These are phyloP conservation scores for Neofusicoccum cordaticola DNA, from an alignment of 2,329 filamentous ascomycete genomes.

Conservation along the genomic window DNA sequence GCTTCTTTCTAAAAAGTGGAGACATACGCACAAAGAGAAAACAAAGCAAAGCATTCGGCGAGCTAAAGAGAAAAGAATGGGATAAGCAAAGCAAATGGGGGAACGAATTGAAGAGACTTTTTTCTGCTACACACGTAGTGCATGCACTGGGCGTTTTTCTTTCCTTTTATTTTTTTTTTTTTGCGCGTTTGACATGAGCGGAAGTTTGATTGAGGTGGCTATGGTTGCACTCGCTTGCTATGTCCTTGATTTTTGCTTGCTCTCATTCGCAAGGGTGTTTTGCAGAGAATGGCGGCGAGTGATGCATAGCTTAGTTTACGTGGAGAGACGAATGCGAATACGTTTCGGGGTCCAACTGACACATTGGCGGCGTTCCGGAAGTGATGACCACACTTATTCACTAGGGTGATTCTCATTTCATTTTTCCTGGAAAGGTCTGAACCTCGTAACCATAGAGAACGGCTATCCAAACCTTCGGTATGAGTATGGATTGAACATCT, in stretches of 20 bases:
- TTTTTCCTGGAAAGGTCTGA: no score
- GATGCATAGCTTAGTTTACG: no score
- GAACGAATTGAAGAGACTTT: not conserved
- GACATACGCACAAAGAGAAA: not conserved
- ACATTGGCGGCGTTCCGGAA: no score
- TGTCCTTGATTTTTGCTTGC: not conserved
- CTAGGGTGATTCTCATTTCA: no score
- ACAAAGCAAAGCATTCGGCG: not conserved
- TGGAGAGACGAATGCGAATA: not conserved
- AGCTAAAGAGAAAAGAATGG: not conserved
- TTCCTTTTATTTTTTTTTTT: not conserved
- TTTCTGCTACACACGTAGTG: not conserved
- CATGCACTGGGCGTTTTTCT: constrained; percentile 3
- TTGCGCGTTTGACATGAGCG: not conserved
- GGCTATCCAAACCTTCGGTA: no score
- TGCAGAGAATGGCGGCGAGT: not conserved
- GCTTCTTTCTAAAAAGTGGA: not conserved
- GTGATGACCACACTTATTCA: no score
- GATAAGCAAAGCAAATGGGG: not conserved
- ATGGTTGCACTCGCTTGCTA: not conserved
- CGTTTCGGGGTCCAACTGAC: no score
- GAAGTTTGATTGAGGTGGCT: not conserved
- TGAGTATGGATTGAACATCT: no score
- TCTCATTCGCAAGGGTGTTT: not conserved
- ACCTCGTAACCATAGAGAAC: no score